Percentiles rank a stretch among this genome's conserved stretches.
Conservation (phyloP, 441 rosid species). For the Manihot esculenta region DNA sequence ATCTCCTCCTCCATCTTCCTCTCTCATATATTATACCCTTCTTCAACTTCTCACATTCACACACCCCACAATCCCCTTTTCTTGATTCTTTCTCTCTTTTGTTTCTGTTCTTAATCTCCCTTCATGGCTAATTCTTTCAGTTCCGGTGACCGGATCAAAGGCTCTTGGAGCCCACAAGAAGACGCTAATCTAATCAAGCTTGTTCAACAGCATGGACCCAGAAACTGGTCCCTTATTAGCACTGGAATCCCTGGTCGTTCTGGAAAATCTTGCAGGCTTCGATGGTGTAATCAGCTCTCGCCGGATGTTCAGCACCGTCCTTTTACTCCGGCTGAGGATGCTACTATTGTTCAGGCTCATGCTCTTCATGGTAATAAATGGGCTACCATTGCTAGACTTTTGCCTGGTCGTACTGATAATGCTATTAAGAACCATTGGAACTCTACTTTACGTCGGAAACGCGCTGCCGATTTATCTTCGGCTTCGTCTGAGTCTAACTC, state of each 20-base stretch:
- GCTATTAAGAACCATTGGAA: constrained; percentile 73
- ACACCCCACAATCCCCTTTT: neutral
- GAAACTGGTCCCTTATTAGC: constrained; percentile 65
- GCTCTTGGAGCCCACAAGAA: constrained; percentile 64
- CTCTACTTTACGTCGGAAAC: constrained; percentile 48
- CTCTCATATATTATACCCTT: neutral
- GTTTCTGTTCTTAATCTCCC: neutral
- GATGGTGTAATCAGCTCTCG: constrained; percentile 72
- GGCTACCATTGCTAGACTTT: constrained; percentile 60
- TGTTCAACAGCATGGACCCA: constrained; percentile 52
- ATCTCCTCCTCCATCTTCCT: neutral
- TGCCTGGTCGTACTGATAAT: constrained; percentile 66
- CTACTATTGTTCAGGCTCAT: constrained; percentile 47
- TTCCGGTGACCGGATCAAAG: constrained; percentile 36
- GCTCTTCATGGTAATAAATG: constrained; percentile 57
- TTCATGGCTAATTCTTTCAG: constrained; percentile 16
- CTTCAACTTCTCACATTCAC: neutral
- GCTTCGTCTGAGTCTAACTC: constrained; percentile 37
- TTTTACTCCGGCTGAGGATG: constrained; percentile 52
- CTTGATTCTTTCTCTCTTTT: too few relatives aligned
- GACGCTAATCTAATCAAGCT: constrained; percentile 48
- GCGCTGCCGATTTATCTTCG: constrained; percentile 27
- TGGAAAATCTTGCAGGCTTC: constrained; percentile 61
- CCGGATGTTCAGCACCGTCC: constrained; percentile 65
- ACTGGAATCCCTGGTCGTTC: constrained; percentile 55